These are phyloP conservation scores for Kodamaea kaohsiungensis DNA, from an alignment of 805 yeast genomes.

Conservation along the genomic window DNA sequence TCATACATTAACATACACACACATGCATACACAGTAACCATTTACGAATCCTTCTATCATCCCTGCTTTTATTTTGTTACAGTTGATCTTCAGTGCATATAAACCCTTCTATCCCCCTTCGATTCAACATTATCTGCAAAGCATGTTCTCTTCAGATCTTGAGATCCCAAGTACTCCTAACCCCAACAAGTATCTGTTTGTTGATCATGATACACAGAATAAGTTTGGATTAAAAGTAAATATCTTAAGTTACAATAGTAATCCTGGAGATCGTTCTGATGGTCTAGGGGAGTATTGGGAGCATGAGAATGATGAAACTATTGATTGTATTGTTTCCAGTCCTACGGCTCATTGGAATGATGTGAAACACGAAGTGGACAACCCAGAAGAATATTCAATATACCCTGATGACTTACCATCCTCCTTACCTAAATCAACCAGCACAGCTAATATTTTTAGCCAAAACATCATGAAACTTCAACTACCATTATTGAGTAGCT, in stretches of 20 bases:
- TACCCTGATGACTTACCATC: background rate
- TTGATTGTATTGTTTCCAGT: background rate
- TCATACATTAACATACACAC: too few relatives aligned
- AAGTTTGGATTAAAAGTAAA: background rate
- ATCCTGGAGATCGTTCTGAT: background rate
- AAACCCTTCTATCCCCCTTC: background rate
- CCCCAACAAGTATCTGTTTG: background rate
- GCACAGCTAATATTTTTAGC: background rate
- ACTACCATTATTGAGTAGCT: background rate
- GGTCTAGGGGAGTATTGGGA: background rate
- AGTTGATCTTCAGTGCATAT: background rate
- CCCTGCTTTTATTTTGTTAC: background rate
- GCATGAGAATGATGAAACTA: background rate
- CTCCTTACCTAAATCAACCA: background rate
- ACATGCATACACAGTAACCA: too few relatives aligned
- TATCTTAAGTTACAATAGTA: too few relatives aligned
- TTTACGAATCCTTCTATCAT: too few relatives aligned
- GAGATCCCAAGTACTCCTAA: background rate
- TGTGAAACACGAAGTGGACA: background rate
- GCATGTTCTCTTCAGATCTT: background rate
- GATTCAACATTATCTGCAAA: background rate
- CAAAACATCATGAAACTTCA: background rate
- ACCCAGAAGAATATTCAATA: background rate
- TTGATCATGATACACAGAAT: background rate
- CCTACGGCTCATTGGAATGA: background rate